A percentile compares a stretch with the other conserved stretches of the same genome.
phyloP scores from a whole-genome alignment of 2,329 filamentous ascomycete species.

The Xylariaceae sp. region DNA sequence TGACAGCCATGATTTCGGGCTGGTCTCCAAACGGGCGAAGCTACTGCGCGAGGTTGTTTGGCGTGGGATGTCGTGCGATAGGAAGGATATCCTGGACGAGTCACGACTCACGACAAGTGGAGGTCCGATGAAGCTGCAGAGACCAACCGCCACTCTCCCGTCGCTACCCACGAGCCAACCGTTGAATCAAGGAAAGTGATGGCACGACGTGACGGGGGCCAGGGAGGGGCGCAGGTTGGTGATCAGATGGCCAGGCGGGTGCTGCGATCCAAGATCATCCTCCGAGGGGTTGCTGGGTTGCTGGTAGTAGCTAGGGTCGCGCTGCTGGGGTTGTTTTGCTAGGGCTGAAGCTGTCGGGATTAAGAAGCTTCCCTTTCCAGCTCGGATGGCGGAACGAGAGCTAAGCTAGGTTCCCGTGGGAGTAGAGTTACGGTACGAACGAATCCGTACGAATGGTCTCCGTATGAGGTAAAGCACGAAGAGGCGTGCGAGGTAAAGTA shows the following conservation, averaged over 20 bases:
- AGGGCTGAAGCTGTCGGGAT: too few species aligned
- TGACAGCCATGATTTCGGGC: conserved; percentile 38
- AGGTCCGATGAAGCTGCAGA: conserved; percentile 4
- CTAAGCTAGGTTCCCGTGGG: background rate
- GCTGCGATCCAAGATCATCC: background rate
- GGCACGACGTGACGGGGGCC: background rate
- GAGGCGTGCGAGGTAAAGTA: too few species aligned
- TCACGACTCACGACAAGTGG: background rate
- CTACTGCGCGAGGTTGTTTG: background rate
- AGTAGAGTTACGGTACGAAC: background rate
- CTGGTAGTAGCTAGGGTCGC: background rate
- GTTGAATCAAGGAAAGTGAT: background rate
- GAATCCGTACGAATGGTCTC: too few species aligned
- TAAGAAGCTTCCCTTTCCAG: background rate
- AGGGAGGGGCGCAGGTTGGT: background rate
- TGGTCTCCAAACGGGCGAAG: background rate
- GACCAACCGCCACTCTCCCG: background rate
- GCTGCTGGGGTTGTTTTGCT: too few species aligned
- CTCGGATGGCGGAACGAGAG: background rate
- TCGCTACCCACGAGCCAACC: background rate
- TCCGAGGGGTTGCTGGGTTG: background rate
- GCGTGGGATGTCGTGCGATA: background rate
- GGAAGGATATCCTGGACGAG: background rate
- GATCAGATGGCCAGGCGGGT: background rate
- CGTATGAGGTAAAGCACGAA: too few species aligned